Evolutionary conservation across 495 filamentous ascomycete species (phyloP).

Genomic region (Daldinia decipiens): DNA sequence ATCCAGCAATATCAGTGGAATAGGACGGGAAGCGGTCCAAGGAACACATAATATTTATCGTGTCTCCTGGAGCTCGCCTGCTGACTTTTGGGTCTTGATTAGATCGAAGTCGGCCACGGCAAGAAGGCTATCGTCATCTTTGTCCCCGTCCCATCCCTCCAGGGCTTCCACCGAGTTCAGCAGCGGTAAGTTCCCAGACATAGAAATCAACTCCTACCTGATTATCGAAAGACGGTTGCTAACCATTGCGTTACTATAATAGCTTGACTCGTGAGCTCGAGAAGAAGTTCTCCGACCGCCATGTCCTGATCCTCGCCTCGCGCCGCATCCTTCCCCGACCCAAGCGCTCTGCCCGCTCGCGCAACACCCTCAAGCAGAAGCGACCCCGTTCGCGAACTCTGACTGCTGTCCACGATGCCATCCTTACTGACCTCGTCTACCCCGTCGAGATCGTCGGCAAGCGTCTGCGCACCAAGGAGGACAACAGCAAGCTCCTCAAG

Average conservation of each 20-base stretch:
- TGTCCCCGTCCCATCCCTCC: constrained; percentile 96
- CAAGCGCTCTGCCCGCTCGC: constrained; percentile 93
- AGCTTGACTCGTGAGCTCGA: constrained; percentile 99
- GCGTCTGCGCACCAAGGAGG: constrained; percentile 94
- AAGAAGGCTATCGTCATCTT: constrained; percentile 99
- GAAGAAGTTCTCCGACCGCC: constrained; percentile 99
- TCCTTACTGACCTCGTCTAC: constrained; percentile 96
- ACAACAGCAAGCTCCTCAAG: constrained; percentile 97
- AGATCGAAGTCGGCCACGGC: constrained; percentile 99
- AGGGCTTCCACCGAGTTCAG: constrained; percentile 97
- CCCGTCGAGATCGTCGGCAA: constrained; percentile 99
- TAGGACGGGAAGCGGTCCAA: constrained; percentile 78
- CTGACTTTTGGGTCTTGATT: constrained; percentile 72
- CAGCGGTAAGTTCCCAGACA: constrained; percentile 80
- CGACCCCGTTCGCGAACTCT: constrained; percentile 96
- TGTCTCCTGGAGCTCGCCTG: constrained; percentile 69
- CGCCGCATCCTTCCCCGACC: constrained; percentile 98
- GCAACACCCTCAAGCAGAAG: constrained; percentile 96
- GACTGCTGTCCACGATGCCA: constrained; percentile 96
- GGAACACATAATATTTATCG: constrained; percentile 48
- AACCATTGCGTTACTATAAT: constrained; percentile 13
- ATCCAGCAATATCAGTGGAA: constrained; percentile 59
- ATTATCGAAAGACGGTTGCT: constrained; percentile 34
- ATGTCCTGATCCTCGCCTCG: constrained; percentile 97
- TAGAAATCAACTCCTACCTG: not conserved